Evolutionary conservation across 306 rosid species (phyloP), one percentile per base, ranked within the genome.

Genomic region (Lathyrus oleraceus): DNA sequence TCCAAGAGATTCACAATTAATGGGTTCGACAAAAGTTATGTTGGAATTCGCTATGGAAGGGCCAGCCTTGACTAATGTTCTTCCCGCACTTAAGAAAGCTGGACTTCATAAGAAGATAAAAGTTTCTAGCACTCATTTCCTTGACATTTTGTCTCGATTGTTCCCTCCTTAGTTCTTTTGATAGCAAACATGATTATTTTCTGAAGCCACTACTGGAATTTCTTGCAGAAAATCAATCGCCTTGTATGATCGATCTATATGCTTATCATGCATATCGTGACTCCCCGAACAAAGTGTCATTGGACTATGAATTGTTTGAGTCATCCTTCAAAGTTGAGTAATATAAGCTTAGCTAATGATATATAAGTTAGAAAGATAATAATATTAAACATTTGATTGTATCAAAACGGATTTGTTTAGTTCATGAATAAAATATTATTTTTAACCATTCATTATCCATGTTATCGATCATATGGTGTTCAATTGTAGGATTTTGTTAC

Each of bases 131-230:
- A 91, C 97, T 11, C 96, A 86, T 85, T 95, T 96, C 61, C 99
- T 95, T 0, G 96, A 97, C 12, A 91, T 95, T 79, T 64, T 95
- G 74, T 95, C 99, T 14, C 85, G 96, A 48, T 95, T 97, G 0
- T 95, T 89, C 75, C 99, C 99, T 27, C 96, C 99, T 47, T 95
- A 97, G 99, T 17, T 97, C 99, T 14, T 91, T 95, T 74, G 85
- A 82, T 76, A 91, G 99, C 65, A 85, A 83, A 47, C 87, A 78
- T 66, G 97, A 97, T 0, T 87, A 71, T 75, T 89, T 87, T 82
- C 81, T 95, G 59, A 95, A 91, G 76, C 99, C 99, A 15, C 25
- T 95, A 85, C 72, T 95, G 44, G 97, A 95, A 82, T 95, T 91
- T 81, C 92, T 95, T 32, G 97, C 96, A 0, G 97, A 91, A 77